Percentiles rank a stretch among this genome's conserved stretches.
Evolutionary conservation across 495 filamentous ascomycete genomes (phyloP).

Genomic region (Glutinoglossum americanum): DNA sequence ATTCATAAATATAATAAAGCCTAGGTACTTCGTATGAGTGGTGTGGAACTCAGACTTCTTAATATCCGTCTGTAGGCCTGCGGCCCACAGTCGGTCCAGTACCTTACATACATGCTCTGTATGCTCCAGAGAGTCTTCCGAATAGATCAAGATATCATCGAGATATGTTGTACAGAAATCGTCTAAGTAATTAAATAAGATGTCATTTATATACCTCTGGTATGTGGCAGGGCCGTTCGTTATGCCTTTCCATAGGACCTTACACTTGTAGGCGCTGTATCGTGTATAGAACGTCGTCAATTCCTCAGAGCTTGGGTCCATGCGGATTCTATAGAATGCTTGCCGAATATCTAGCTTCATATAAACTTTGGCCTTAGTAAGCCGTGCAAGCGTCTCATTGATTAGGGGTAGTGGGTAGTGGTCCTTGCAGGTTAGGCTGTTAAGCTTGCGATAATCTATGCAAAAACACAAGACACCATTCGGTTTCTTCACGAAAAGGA

Average conservation of each 20-base stretch:
- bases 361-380: not conserved
- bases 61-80: not conserved
- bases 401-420: not conserved
- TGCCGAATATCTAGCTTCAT: constrained; percentile 4
- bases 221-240: constrained; percentile 9
- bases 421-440: not conserved
- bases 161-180: not conserved
- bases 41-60: constrained; percentile 1
- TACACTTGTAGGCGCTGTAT: constrained; percentile 4
- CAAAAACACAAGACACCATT: not conserved
- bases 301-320: constrained; percentile 6
- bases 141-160: constrained; percentile 5
- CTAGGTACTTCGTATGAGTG: not conserved
- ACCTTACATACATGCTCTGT: constrained; percentile 7
- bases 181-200: constrained; percentile 11
- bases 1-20: not conserved
- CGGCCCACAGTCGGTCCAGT: not conserved
- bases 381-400: not conserved
- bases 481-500: too few relatives aligned
- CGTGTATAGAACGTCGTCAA: constrained; percentile 8
- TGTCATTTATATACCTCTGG: constrained; percentile 8
- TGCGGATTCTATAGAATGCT: constrained; percentile 4
- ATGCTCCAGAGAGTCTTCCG: constrained; percentile 7
- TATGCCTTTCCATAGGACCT: constrained; percentile 7
- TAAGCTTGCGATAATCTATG: not conserved